Base-by-base conservation (phyloP, 768 basidiomycete genomes). In the Leccinum aurantiacum region DNA sequence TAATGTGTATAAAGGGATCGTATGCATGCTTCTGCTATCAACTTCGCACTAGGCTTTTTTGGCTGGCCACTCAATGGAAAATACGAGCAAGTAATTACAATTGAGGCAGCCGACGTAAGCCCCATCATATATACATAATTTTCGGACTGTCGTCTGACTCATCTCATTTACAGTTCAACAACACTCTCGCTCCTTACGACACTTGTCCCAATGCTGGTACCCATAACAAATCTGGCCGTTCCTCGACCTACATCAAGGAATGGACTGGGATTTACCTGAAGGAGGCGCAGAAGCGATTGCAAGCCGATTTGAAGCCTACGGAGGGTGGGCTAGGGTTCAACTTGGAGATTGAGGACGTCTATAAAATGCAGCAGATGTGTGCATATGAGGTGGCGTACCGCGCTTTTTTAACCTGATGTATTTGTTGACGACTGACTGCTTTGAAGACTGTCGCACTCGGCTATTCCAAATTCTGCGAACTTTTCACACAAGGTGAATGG, bases 401-500 rank as follows among this genome's bases (percentile, higher is more conserved):
- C 9, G 6, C 1, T 27, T 52, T 7, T 15, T 50, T 25, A 7
- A 41, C 7, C 4, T 1, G 8, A 1, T 44, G 15, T 22, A 6
- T 38, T 8, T n/a, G 35, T 57, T 60, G 48, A 65, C 19, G 35
- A n/a, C 6, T 14, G 25, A 22, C 6, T n/a, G 29, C 47, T 5
- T 19, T 37, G 13, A 56, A 91, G 90, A 95, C 95, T 17, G 95
- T 96, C 49, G 90, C 93, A 0, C 80, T 96, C 11, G 94, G 93
- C 9, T 95, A 93, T 69, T 94, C 92, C 15, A 88, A 87, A 63
- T 98, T 95, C 76, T 98, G 94, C 63, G 86, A 87, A 57, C 77
- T 97, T 3, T 98, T 98, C 74, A 93, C 92, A 0, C 82, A 89
- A 66, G 86, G 91, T 48, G 95, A 97, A 74, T 98, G 94, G 95